Base-by-base conservation (phyloP, 495 filamentous ascomycete genomes). In the Hypomontagnella monticulosa region DNA sequence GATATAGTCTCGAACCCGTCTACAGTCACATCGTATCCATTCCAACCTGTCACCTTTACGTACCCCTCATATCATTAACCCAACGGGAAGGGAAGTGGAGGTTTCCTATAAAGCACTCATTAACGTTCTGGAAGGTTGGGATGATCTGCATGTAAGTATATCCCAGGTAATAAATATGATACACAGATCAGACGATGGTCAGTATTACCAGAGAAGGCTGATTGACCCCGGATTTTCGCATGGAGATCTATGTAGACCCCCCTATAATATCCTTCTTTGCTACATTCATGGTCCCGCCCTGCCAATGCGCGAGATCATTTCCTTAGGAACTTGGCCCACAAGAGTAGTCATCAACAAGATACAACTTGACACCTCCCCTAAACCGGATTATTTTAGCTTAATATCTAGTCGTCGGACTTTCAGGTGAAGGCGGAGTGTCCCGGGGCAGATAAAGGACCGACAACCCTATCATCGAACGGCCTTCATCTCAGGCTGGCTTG, bases 141-240 rank as follows among this genome's bases (percentile, higher is more conserved):
- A 53, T 47, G 40, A 20, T 12, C 61, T 40, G 53, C 61, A 58
- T 52, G 57, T 58, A 40, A 33, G 30, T 36, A 30, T 20, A 18
- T 4, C 27, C 44, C n/a, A 51, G 9, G 52, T 58, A 57, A 64
- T 64, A 47, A 33, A 64, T 14, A 53, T 64, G 47, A 65, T 14
- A 65, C 61, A n/a, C 12, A 16, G 30, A 32, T 48, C 58, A 18
- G 42, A 54, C 53, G 32, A 40, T 51, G 18, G 60, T 38, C 36
- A 33, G 37, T 30, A 40, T 36, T 30, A 30, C 34, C 27, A 10
- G 1, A 27, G 8, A n/a, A 27, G 8, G 16, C 33, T 63, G 9
- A 4, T 11, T 50, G 4, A 50, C n/a, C 14, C 15, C 5, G 27
- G 1, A 6, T 30, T 11, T 18, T 34, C 6, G 34, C 32, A 36